These are phyloP conservation scores for Pisolithus sp. DNA, from an alignment of 768 basidiomycete species.

Conservation along the genomic window DNA sequence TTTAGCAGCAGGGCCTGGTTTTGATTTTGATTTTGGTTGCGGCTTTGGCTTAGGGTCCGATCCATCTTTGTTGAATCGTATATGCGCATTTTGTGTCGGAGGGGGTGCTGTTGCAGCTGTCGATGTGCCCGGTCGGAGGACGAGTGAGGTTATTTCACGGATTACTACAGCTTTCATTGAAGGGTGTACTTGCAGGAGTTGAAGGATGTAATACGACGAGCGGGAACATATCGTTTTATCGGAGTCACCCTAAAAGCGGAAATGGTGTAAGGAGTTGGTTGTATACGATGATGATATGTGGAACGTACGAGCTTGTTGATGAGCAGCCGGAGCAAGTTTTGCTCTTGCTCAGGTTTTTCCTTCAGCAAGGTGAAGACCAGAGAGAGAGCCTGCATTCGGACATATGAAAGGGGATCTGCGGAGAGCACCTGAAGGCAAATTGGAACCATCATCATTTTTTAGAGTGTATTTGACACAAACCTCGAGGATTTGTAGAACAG, in stretches of 20 bases:
- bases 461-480: constrained; percentile 32
- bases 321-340: constrained; percentile 85
- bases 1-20: constrained; percentile 27
- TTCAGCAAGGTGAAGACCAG: constrained; percentile 75
- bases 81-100: constrained; percentile 34
- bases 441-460: not conserved
- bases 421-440: constrained; percentile 54
- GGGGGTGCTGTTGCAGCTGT: constrained; percentile 25
- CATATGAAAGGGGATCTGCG: constrained; percentile 80
- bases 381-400: constrained; percentile 77
- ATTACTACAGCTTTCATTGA: constrained; percentile 89
- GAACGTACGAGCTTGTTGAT: constrained; percentile 84
- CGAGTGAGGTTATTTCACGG: constrained; percentile 75
- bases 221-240: constrained; percentile 85
- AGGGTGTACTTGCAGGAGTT: constrained; percentile 85
- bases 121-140: constrained; percentile 48
- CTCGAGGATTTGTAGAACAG: constrained; percentile 84
- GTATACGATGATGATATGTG: not conserved
- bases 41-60: constrained; percentile 2
- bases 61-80: constrained; percentile 43
- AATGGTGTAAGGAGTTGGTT: not conserved
- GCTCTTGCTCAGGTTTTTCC: constrained; percentile 94
- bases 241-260: constrained; percentile 64
- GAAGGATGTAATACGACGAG: constrained; percentile 83
- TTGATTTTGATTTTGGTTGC: constrained; percentile 5